These are phyloP conservation scores for Lentithecium fluviatile DNA, from an alignment of 495 filamentous ascomycete species.

Conservation along the genomic window DNA sequence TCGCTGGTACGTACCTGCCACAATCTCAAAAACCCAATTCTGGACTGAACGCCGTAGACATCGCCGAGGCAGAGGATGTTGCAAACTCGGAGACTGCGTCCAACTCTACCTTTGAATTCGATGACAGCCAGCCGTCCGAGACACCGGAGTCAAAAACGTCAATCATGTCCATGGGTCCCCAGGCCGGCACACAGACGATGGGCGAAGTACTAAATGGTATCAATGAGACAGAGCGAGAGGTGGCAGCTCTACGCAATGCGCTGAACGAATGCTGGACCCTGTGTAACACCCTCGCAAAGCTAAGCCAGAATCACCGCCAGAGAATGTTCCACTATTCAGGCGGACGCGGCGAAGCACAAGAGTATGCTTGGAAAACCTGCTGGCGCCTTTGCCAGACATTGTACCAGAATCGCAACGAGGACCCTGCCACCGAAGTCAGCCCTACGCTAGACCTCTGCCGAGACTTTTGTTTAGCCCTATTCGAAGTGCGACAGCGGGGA, in stretches of 20 bases:
- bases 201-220: slow-evolving; percentile 40
- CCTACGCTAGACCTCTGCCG: slow-evolving; percentile 82
- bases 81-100: slow-evolving; percentile 20
- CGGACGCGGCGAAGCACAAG: slow-evolving; percentile 69
- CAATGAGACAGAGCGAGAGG: slow-evolving; percentile 59
- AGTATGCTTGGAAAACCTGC: slow-evolving; percentile 86
- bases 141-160: slow-evolving; percentile 9
- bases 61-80: slow-evolving; percentile 40
- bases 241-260: slow-evolving; percentile 70
- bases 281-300: slow-evolving; percentile 82
- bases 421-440: slow-evolving; percentile 67
- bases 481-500: slow-evolving; percentile 73
- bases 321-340: slow-evolving; percentile 66
- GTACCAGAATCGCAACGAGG: slow-evolving; percentile 75
- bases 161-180: slow-evolving; percentile 27
- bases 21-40: neutral
- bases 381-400: slow-evolving; percentile 87
- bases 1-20: slow-evolving; percentile 62
- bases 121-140: slow-evolving; percentile 6
- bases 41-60: slow-evolving; percentile 32
- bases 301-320: slow-evolving; percentile 82
- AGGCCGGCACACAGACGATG: slow-evolving; percentile 33
- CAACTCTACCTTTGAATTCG: slow-evolving; percentile 3
- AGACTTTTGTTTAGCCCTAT: slow-evolving; percentile 87
- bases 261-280: slow-evolving; percentile 91